Evolutionary conservation across 1,139 yeast species (phyloP), one percentile per base, ranked within the genome.

Genomic region (Suhomyces bribrorum): DNA sequence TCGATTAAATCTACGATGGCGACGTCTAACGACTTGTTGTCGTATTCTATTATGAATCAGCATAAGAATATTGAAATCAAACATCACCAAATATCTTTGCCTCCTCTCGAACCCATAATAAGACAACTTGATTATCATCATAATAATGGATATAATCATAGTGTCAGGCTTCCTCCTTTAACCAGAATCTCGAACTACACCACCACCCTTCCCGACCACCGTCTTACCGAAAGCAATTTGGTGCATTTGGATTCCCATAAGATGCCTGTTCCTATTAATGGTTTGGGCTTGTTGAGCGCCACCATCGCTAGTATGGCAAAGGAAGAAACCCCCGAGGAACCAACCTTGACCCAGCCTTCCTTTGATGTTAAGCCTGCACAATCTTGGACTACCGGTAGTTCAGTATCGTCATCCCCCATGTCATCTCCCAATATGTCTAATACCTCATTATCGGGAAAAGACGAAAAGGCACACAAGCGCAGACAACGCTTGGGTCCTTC

Each of bases 401-500:
- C 42, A 11, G 38, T 35, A 17, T 38, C 38, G 13, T 29, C 33
- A 8, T 36, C 43, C 20, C 46, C 46, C 13, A 35, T 43, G 45
- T 41, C 36, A 34, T 38, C 44, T 25, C 44, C 44, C 18, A 34
- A 31, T 28, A 28, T 43, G 36, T 14, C 38, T 9, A 32, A 27
- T n/a, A 36, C 36, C 16, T 16, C 28, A 14, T 22, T 26, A 12
- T 16, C 30, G 24, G 29, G 20, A 17, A 34, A 34, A 24, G 41
- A 38, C 13, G 40, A 33, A 24, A 34, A 33, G 30, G 33, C 14
- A 30, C 41, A 50, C 30, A 72, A 64, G 45, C 72, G 73, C 59
- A 60, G 85, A 48, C 90, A 84, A 59, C 64, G 92, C 44, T 67
- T 78, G 15, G 90, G 92, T 0, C 90, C 90, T 7, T 79, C 86